Evolutionary conservation across 106 monocot genomes (phyloP).

Genomic region (Apostasia shenzhenica): DNA sequence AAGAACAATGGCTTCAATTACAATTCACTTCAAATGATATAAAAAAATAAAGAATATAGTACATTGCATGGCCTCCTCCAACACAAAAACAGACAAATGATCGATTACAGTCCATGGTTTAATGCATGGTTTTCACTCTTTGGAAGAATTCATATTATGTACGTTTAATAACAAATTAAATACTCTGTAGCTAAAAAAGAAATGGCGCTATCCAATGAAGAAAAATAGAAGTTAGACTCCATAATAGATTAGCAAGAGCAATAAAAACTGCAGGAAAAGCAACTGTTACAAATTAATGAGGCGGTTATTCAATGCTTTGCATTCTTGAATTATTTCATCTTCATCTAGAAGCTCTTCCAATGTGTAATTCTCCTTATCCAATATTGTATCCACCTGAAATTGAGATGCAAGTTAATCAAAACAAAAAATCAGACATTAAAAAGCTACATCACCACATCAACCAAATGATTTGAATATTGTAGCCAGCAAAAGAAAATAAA

Average conservation of each 20-base stretch:
- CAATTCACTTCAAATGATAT: too few species aligned
- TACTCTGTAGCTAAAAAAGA: too few species aligned
- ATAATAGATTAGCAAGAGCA: background rate
- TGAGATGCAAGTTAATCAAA: background rate
- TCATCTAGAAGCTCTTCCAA: constrained; percentile 46
- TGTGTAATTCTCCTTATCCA: constrained; percentile 41
- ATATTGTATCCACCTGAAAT: constrained; percentile 41
- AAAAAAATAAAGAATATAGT: too few species aligned
- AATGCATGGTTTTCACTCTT: too few species aligned
- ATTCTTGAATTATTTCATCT: constrained; percentile 55
- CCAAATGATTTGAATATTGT: background rate
- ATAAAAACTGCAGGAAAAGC: background rate
- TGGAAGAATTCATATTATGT: too few species aligned
- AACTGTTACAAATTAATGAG: constrained; percentile 37
- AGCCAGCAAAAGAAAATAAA: background rate
- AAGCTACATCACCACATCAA: background rate
- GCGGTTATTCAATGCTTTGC: constrained; percentile 41
- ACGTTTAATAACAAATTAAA: too few species aligned
- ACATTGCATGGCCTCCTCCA: too few species aligned
- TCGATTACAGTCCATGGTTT: too few species aligned
- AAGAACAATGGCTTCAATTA: too few species aligned
- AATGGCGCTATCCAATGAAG: too few species aligned
- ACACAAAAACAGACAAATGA: too few species aligned
- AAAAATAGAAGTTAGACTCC: too few species aligned
- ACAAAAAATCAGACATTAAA: background rate